Evolutionary conservation across 768 basidiomycete genomes (phyloP), one percentile per base, ranked within the genome.

Genomic region (Phaeotremella skinneri): DNA sequence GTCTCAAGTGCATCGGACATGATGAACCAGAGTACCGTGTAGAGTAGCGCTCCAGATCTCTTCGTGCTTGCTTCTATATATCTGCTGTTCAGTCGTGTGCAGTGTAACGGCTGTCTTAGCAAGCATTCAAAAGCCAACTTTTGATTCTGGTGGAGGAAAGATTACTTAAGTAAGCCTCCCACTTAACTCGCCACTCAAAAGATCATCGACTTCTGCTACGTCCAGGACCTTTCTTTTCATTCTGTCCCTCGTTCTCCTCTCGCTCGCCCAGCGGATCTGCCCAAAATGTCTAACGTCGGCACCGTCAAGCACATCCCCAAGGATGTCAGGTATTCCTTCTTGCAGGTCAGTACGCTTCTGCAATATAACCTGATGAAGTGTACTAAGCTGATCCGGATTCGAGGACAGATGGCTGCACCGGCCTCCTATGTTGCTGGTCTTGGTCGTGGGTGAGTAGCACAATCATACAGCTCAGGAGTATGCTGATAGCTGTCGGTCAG

Each of bases 391-490:
- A 52, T 41, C 29, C 48, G 48, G n/a, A n/a, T n/a, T n/a, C n/a
- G n/a, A n/a, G n/a, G n/a, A 17, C 32, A 67, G 69, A 68, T 74
- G 71, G 63, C 90, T 2, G 93, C 93, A 27, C 93, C 93, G 39
- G 89, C 94, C 0, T 93, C 91, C 0, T 98, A 97, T 77, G 96
- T 98, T 34, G 96, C 94, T 66, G 96, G 96, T 87, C 87, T 97
- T 30, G 93, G 94, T 79, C 85, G 93, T 81, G 94, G 92, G 88
- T 92, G 67, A 59, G 87, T 79, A 26, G 53, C 47, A 42, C 16
- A n/a, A 3, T 51, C 16, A 14, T 1, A 23, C 14, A 41, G 30
- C 16, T 43, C 14, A 5, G 20, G 21, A 17, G 42, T 6, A 45
- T 21, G 29, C 64, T 67, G 42, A 59, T 43, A 27, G 34, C 7